Evolutionary conservation across 805 yeast genomes (phyloP).

Genomic region (Torulaspora indica): DNA sequence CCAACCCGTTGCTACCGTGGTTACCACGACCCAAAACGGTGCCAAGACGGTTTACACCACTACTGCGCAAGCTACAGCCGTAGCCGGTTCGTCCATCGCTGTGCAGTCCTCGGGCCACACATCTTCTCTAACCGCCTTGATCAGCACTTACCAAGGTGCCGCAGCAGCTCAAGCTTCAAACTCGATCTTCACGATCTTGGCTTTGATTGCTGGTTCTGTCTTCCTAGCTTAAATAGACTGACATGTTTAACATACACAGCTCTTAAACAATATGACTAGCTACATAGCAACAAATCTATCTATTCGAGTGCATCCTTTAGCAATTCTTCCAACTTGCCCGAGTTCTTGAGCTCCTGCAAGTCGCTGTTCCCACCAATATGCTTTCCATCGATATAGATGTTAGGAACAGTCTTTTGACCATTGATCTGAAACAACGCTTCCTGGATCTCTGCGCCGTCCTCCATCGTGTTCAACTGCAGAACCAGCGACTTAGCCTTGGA

Average conservation of each 20-base stretch:
- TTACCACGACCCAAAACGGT: slow-evolving; percentile 10
- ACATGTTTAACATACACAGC: too few relatives aligned
- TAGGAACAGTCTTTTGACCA: slow-evolving; percentile 93
- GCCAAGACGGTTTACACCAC: slow-evolving; percentile 7
- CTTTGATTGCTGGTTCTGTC: slow-evolving; percentile 5
- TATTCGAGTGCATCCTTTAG: slow-evolving; percentile 23
- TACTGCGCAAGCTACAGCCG: slow-evolving; percentile 11
- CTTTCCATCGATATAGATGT: slow-evolving; percentile 81
- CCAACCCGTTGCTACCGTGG: slow-evolving; percentile 2
- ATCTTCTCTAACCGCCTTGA: not conserved
- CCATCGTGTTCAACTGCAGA: slow-evolving; percentile 45
- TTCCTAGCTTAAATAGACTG: not conserved
- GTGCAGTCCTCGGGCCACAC: slow-evolving; percentile 1
- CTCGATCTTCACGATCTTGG: slow-evolving; percentile 3
- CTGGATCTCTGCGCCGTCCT: slow-evolving; percentile 80
- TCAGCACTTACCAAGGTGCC: slow-evolving; percentile 8
- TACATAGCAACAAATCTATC: not conserved
- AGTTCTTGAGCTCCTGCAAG: slow-evolving; percentile 62
- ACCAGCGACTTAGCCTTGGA: slow-evolving; percentile 40
- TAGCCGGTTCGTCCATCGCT: slow-evolving; percentile 7
- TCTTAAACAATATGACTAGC: too few relatives aligned
- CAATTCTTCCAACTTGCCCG: slow-evolving; percentile 51
- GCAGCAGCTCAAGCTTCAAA: slow-evolving; percentile 4
- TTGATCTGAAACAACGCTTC: slow-evolving; percentile 69
- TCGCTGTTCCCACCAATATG: slow-evolving; percentile 96